These are phyloP conservation scores for Fusarium azukiicola DNA, from an alignment of 2,329 filamentous ascomycete genomes.

Conservation along the genomic window DNA sequence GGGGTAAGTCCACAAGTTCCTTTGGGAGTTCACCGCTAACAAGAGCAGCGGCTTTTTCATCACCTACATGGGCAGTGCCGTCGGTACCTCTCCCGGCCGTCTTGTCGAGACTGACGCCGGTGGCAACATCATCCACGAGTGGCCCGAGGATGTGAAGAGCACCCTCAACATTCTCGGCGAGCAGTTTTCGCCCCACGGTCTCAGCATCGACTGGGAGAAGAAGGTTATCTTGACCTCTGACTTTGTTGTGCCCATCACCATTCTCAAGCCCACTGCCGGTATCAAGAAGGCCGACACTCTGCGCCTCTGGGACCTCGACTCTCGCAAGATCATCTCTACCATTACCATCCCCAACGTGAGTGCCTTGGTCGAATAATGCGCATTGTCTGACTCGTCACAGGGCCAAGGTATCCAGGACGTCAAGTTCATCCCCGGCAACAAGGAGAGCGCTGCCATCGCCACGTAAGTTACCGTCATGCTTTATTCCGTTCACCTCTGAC, in stretches of 20 bases:
- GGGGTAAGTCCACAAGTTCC: constrained; percentile 58
- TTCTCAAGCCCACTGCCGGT: constrained; percentile 78
- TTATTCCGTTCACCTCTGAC: background rate
- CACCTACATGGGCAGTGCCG: constrained; percentile 80
- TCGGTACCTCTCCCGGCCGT: constrained; percentile 78
- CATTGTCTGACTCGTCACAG: constrained; percentile 44
- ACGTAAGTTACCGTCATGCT: constrained; percentile 59
- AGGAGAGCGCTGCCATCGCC: constrained; percentile 78
- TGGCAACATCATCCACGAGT: constrained; percentile 81
- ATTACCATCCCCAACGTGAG: constrained; percentile 78
- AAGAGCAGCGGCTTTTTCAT: constrained; percentile 74
- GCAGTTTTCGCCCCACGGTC: constrained; percentile 81
- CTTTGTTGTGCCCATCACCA: constrained; percentile 80
- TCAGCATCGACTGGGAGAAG: constrained; percentile 77
- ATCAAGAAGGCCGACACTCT: constrained; percentile 78
- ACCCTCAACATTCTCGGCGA: constrained; percentile 78
- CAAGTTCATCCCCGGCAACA: constrained; percentile 82
- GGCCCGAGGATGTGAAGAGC: constrained; percentile 76
- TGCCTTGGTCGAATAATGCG: fast-evolving
- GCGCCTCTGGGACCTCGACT: constrained; percentile 77
- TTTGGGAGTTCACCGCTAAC: background rate
- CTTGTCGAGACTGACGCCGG: constrained; percentile 79
- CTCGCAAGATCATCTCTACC: constrained; percentile 77
- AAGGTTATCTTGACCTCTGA: constrained; percentile 81
- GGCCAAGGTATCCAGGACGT: constrained; percentile 82